phyloP scores from a whole-genome alignment of 2,329 filamentous ascomycete species.

The Juglanconis oblonga region DNA sequence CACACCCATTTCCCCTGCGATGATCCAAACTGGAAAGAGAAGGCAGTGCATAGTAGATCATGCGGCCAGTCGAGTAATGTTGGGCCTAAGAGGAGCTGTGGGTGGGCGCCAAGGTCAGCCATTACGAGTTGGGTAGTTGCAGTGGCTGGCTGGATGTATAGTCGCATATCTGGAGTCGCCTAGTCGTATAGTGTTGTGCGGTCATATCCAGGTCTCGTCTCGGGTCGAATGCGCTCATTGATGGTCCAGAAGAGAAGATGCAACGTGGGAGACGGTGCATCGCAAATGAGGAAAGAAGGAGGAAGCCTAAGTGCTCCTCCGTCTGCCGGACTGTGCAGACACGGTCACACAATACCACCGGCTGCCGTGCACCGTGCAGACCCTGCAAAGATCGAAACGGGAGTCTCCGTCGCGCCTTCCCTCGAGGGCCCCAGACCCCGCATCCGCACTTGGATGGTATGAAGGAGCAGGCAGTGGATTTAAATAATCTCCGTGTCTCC shows the following conservation, averaged over 20 bases:
- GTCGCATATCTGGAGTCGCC: no score
- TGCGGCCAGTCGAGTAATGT: conserved; percentile 15
- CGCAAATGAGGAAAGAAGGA: no score
- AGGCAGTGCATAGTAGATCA: conserved; percentile 13
- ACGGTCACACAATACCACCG: background rate
- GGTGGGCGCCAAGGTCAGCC: conserved; percentile 10
- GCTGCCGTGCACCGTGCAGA: background rate
- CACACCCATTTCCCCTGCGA: background rate
- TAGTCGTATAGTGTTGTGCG: no score
- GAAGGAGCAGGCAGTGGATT: background rate
- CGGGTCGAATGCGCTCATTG: no score
- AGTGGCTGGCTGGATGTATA: background rate
- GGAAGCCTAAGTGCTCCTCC: no score
- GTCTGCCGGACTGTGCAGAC: no score
- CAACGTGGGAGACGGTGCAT: no score
- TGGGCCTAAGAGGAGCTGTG: conserved; percentile 5
- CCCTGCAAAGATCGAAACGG: background rate
- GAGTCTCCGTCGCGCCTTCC: background rate
- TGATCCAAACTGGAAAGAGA: conserved; percentile 13
- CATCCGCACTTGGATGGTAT: background rate
- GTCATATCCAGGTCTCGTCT: no score
- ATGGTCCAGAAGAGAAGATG: no score
- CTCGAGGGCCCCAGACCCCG: background rate
- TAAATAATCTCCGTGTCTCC: no score
- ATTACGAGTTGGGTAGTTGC: background rate